Conservation (phyloP, 164 flowering plant species). For the Platanus orientalis region DNA sequence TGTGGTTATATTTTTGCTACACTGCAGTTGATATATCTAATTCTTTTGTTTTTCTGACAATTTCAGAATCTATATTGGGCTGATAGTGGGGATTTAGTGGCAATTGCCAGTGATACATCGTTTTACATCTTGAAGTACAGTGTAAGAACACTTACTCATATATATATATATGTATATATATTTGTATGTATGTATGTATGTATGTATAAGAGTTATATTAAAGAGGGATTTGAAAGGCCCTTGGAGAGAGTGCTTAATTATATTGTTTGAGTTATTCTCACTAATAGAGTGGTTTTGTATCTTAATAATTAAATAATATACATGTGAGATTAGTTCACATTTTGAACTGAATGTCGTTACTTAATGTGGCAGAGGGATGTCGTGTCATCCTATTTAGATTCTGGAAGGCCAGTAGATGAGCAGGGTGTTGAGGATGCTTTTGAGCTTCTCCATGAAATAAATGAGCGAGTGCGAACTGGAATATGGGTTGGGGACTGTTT, state of each 20-base stretch:
- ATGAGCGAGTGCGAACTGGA: slow-evolving; percentile 93
- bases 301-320: no score
- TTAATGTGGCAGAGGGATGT: slow-evolving; percentile 63
- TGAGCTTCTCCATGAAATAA: slow-evolving; percentile 89
- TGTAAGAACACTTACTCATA: slow-evolving; percentile 52
- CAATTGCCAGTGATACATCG: slow-evolving; percentile 88
- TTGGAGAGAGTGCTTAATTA: no score
- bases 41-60: slow-evolving; percentile 10
- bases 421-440: slow-evolving; percentile 97
- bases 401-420: slow-evolving; percentile 82
- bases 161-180: no score
- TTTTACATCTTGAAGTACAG: slow-evolving; percentile 92
- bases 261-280: no score
- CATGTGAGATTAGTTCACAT: no score
- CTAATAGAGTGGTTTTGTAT: slow-evolving; percentile 1
- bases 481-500: slow-evolving; percentile 98
- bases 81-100: slow-evolving; percentile 94
- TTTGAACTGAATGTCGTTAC: slow-evolving; percentile 6
- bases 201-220: no score
- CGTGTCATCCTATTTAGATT: slow-evolving; percentile 75
- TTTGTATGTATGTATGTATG: no score
- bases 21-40: background rate
- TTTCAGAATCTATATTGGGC: slow-evolving; percentile 97
- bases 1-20: background rate
- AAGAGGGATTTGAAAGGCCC: no score